Conservation (phyloP, 805 yeast species). For the Deakozyma indianensis region DNA sequence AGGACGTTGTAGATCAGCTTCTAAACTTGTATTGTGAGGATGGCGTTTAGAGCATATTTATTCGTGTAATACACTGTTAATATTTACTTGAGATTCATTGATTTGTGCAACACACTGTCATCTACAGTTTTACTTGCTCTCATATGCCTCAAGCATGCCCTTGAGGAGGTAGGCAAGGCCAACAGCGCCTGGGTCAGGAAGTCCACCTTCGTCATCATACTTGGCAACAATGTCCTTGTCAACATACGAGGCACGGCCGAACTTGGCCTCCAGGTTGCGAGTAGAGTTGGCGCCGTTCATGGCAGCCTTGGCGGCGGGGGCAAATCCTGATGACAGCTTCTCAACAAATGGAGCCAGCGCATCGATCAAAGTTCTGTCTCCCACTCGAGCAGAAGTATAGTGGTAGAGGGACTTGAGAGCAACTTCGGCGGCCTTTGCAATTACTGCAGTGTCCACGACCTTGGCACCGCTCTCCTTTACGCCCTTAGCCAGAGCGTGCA, state of each 20-base stretch:
- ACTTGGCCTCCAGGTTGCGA: constrained; percentile 60
- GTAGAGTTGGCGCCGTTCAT: constrained; percentile 65
- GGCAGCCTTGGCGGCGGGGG: constrained; percentile 55
- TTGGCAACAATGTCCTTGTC: constrained; percentile 40
- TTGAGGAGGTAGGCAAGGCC: constrained; percentile 54
- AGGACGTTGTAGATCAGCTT: constrained; percentile 12
- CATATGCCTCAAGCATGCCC: constrained; percentile 20
- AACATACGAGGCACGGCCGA: constrained; percentile 91
- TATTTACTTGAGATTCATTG: too few species aligned
- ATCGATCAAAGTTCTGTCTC: constrained; percentile 82
- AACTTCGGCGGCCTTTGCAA: constrained; percentile 20
- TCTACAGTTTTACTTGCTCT: too few species aligned
- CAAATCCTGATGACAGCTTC: constrained; percentile 41
- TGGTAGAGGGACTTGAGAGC: constrained; percentile 67
- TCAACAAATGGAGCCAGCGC: constrained; percentile 79
- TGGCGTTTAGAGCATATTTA: not conserved
- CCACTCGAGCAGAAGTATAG: constrained; percentile 78
- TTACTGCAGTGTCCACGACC: constrained; percentile 11
- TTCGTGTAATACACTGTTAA: too few species aligned
- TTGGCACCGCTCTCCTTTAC: constrained; percentile 19
- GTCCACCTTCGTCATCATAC: constrained; percentile 29
- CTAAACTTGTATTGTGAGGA: constrained; percentile 6
- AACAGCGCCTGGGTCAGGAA: constrained; percentile 93
- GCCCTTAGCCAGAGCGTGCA: constrained; percentile 59
- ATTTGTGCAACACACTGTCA: too few species aligned